These are phyloP conservation scores for Lodderomyces orthopsilosis DNA, from an alignment of 1,139 yeast genomes.

Conservation along the genomic window DNA sequence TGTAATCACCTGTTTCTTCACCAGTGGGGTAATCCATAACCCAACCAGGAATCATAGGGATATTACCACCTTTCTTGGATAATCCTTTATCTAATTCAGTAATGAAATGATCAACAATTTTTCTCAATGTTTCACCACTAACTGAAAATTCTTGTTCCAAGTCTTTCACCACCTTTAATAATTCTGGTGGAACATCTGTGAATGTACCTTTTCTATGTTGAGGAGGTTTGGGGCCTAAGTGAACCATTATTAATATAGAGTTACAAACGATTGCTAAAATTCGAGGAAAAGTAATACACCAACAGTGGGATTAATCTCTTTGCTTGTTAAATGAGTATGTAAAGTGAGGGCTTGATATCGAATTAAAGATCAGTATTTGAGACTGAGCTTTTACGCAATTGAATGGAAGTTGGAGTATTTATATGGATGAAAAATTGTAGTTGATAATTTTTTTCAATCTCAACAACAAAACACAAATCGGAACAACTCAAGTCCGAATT, in stretches of 20 bases:
- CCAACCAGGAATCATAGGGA: slow-evolving; percentile 98
- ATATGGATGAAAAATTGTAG: too few relatives aligned
- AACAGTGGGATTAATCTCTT: too few relatives aligned
- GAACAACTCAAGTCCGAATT: slow-evolving; percentile 2
- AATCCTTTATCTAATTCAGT: slow-evolving; percentile 78
- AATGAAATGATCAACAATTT: slow-evolving; percentile 61
- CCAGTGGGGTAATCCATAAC: slow-evolving; percentile 93
- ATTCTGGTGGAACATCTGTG: slow-evolving; percentile 67
- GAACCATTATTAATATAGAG: slow-evolving; percentile 52
- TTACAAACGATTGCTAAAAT: too few relatives aligned
- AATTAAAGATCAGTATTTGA: too few relatives aligned
- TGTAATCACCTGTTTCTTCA: slow-evolving; percentile 78
- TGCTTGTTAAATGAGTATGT: too few relatives aligned
- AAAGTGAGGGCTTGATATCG: too few relatives aligned
- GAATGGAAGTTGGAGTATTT: too few relatives aligned
- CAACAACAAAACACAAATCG: not conserved
- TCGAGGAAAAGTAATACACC: too few relatives aligned
- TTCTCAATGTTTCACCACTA: slow-evolving; percentile 54
- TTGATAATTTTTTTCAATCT: too few relatives aligned
- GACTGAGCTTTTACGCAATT: too few relatives aligned
- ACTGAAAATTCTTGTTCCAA: slow-evolving; percentile 68
- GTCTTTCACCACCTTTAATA: slow-evolving; percentile 56
- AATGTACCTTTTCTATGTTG: slow-evolving; percentile 80
- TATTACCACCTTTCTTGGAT: slow-evolving; percentile 72
- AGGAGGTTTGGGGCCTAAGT: slow-evolving; percentile 80